A percentile compares a stretch with the other conserved stretches of the same genome.
These are phyloP conservation scores for Tetradesmus lagerheimii DNA, from an alignment of 139 green algal genomes.

Conservation along the genomic window DNA sequence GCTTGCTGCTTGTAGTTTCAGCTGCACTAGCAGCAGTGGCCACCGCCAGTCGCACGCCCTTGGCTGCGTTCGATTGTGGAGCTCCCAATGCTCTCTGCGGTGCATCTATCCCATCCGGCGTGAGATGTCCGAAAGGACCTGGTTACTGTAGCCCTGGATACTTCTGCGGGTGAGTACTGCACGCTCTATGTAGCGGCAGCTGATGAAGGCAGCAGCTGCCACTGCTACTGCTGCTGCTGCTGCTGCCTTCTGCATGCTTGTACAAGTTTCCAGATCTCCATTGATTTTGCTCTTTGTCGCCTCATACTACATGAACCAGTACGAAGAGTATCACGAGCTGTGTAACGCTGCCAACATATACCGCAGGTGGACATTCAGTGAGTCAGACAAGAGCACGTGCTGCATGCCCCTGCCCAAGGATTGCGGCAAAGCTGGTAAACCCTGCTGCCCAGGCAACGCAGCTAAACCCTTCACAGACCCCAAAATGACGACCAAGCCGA, in stretches of 20 bases:
- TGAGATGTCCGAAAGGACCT: neutral
- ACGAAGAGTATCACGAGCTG: no score
- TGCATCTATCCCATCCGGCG: neutral
- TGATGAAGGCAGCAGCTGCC: neutral
- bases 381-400: neutral
- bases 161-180: conserved; percentile 30
- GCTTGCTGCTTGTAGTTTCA: neutral
- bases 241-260: no score
- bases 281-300: no score
- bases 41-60: neutral
- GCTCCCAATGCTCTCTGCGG: neutral
- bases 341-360: no score
- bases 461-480: neutral
- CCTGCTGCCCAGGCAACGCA: conserved; percentile 28
- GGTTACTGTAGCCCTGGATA: neutral
- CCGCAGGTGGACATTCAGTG: neutral
- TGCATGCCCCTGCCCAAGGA: conserved; percentile 27
- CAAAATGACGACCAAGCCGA: neutral
- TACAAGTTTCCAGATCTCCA: no score
- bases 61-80: conserved; percentile 12
- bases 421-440: conserved; percentile 13
- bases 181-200: neutral
- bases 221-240: no score
- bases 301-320: no score
- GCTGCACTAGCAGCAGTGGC: conserved; percentile 8